These are phyloP conservation scores for Xylaria sp. DNA, from an alignment of 2,329 filamentous ascomycete genomes.

Conservation along the genomic window DNA sequence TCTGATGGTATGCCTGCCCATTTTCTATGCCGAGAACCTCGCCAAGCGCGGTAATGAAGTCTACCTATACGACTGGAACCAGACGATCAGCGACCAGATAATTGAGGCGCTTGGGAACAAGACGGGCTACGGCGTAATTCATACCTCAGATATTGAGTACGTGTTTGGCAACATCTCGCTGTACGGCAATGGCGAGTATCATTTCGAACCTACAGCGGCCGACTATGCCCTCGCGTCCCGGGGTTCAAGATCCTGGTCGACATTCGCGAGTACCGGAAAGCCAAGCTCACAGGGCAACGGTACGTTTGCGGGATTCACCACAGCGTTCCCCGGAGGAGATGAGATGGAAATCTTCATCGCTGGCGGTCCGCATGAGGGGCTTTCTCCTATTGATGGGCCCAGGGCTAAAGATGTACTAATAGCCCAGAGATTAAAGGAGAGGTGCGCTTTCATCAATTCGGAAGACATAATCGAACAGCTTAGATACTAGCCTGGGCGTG, in stretches of 20 bases:
- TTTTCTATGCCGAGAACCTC: conserved; percentile 34
- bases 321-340: conserved; percentile 49
- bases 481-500: conserved; percentile 20
- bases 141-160: conserved; percentile 66
- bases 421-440: conserved; percentile 57
- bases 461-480: conserved; percentile 57
- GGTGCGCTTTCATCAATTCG: conserved; percentile 61
- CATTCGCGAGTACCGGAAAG: conserved; percentile 56
- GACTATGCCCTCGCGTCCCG: conserved; percentile 56
- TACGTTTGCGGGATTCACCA: conserved; percentile 57
- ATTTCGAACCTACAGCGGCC: conserved; percentile 51
- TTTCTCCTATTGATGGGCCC: conserved; percentile 54
- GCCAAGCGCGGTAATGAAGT: conserved; percentile 54
- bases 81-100: conserved; percentile 62
- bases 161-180: conserved; percentile 60
- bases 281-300: conserved; percentile 49
- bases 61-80: conserved; percentile 65
- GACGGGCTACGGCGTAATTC: conserved; percentile 58
- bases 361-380: conserved; percentile 58
- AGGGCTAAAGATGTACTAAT: conserved; percentile 51
- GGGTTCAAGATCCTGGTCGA: conserved; percentile 60
- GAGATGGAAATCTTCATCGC: conserved; percentile 55
- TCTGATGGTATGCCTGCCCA: conserved; percentile 38
- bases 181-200: conserved; percentile 54
- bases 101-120: conserved; percentile 50